Evolutionary conservation across 768 basidiomycete species (phyloP), one percentile per base, ranked within the genome.

Genomic region (Pholiota conissans): DNA sequence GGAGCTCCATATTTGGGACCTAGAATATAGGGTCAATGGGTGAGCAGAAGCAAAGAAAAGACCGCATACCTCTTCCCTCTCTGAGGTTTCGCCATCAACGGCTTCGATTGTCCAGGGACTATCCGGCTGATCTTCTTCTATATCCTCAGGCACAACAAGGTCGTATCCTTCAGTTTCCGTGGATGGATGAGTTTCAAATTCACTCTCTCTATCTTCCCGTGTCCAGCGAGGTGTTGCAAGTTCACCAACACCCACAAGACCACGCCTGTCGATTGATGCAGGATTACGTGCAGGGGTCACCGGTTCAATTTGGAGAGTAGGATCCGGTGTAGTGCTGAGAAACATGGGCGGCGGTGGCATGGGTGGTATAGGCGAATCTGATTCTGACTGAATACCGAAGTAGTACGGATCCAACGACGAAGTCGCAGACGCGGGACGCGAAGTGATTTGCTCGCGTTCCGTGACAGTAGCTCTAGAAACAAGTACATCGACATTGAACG

Each of bases 161-260:
- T 80, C 79, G 57, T 81, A 81, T 20, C 66, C 69, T 53, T 78
- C 79, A 5, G 61, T 67, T 54, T 74, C 70, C n/a, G 61, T 62
- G 42, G 67, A 65, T 28, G 64, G 57, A 47, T 61, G 52, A 10
- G 61, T 57, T 22, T 65, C 53, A 27, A 56, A 45, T 45, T 65
- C 60, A 50, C 59, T 63, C 5, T 57, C 47, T 14, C 58, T 72
- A 48, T 81, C 79, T 27, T 74, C 70, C 67, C 83, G 83, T 58
- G 82, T 82, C 95, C 95, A 99, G 59, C 95, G 84, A 48, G 97
- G 97, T n/a, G 97, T 99, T 18, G 94, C 79, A 29, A 98, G 84
- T 73, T 99, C 97, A 34, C 97, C 97, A 5, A 98, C 91, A 24
- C 97, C 97, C 52, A 98, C 85, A 37, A 98, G 84, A 34, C 86